These are phyloP conservation scores for Clausena lansium DNA, from an alignment of 345 rosid genomes.

Conservation along the genomic window DNA sequence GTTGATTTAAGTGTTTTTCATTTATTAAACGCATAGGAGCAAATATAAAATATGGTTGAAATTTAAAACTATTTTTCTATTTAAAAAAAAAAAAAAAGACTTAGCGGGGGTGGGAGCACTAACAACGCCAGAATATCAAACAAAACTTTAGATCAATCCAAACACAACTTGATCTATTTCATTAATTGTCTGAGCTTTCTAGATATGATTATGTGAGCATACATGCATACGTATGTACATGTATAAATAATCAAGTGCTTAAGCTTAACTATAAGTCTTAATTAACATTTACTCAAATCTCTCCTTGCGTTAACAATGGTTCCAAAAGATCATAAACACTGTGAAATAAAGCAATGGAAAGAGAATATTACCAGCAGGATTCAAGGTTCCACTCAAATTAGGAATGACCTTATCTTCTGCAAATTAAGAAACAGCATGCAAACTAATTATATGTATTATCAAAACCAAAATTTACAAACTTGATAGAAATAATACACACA, in stretches of 20 bases:
- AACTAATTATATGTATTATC: background rate
- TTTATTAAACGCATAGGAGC: too few relatives aligned
- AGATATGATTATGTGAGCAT: too few relatives aligned
- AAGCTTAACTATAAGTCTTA: background rate
- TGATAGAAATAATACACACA: background rate
- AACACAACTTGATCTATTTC: too few relatives aligned
- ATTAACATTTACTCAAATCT: background rate
- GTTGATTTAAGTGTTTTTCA: too few relatives aligned
- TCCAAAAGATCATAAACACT: slow-evolving; percentile 9
- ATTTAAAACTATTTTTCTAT: too few relatives aligned
- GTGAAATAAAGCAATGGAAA: slow-evolving; percentile 15
- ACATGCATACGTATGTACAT: too few relatives aligned
- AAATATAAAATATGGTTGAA: too few relatives aligned
- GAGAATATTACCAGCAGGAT: slow-evolving; percentile 6
- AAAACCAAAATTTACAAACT: background rate
- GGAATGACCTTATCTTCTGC: slow-evolving; percentile 48
- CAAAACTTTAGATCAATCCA: too few relatives aligned
- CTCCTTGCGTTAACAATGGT: background rate
- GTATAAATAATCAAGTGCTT: background rate
- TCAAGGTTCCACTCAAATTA: slow-evolving; percentile 18
- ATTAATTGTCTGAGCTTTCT: too few relatives aligned
- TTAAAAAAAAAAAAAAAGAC: too few relatives aligned
- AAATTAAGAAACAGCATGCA: slow-evolving; percentile 3
- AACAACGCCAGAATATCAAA: too few relatives aligned
- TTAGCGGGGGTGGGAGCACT: too few relatives aligned